Evolutionary conservation across 495 filamentous ascomycete genomes (phyloP).

Genomic region (Amorphotheca resinae): DNA sequence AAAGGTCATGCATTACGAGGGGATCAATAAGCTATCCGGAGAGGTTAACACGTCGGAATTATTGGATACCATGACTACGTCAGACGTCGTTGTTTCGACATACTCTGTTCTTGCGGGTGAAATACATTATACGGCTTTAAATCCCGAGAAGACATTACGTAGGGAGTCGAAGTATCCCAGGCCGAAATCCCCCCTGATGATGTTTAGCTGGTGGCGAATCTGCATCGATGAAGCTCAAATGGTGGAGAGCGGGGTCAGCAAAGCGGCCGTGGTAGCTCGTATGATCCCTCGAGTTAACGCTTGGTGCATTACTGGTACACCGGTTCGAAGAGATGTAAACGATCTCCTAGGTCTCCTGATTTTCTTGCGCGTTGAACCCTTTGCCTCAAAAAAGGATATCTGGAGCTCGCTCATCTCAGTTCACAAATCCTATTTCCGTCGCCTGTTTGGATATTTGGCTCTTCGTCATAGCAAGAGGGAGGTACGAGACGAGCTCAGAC

Average conservation of each 20-base stretch:
- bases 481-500: conserved; percentile 55
- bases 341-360: conserved; percentile 55
- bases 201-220: conserved; percentile 76
- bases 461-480: conserved; percentile 77
- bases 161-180: conserved; percentile 52
- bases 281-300: conserved; percentile 72
- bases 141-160: conserved; percentile 53
- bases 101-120: conserved; percentile 69
- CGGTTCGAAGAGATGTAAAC: conserved; percentile 64
- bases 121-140: conserved; percentile 57
- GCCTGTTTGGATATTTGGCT: conserved; percentile 54
- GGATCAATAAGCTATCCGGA: conserved; percentile 15
- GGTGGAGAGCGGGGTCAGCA: conserved; percentile 77
- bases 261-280: conserved; percentile 67
- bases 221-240: conserved; percentile 95
- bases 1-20: conserved; percentile 29
- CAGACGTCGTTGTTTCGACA: conserved; percentile 79
- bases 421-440: conserved; percentile 46
- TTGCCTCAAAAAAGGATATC: conserved; percentile 42
- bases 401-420: conserved; percentile 53
- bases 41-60: conserved; percentile 29
- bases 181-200: conserved; percentile 59
- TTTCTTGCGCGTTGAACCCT: conserved; percentile 73
- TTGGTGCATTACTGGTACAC: conserved; percentile 92
- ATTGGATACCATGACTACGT: conserved; percentile 36